Percentiles rank a stretch among this genome's conserved stretches.
phyloP scores from a whole-genome alignment of 2,329 filamentous ascomycete species.

The Fusarium camptoceras region DNA sequence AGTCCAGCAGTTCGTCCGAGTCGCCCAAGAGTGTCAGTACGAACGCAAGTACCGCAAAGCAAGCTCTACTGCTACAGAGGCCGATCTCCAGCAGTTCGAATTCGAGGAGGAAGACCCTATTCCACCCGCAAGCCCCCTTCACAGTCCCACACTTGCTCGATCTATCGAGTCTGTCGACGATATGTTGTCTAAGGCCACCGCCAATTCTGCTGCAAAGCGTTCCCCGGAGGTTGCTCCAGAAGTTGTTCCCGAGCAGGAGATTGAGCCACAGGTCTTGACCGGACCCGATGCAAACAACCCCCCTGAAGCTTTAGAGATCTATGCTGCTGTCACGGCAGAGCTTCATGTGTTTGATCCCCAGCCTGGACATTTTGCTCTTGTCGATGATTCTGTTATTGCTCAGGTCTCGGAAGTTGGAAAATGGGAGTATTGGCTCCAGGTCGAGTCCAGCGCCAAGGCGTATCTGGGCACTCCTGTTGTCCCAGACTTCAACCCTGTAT shows the following conservation, averaged over 20 bases:
- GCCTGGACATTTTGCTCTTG: slow-evolving; percentile 83
- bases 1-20: slow-evolving; percentile 82
- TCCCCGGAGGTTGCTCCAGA: slow-evolving; percentile 46
- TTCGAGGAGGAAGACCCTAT: slow-evolving; percentile 76
- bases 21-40: slow-evolving; percentile 94
- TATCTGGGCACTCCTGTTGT: slow-evolving; percentile 90
- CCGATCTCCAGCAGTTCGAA: slow-evolving; percentile 84
- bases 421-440: slow-evolving; percentile 97
- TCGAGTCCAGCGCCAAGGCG: slow-evolving; percentile 78
- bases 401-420: slow-evolving; percentile 86
- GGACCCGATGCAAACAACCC: slow-evolving; percentile 52
- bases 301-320: slow-evolving; percentile 77
- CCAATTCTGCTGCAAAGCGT: slow-evolving; percentile 62
- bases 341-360: slow-evolving; percentile 94
- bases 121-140: slow-evolving; percentile 71
- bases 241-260: slow-evolving; percentile 49
- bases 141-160: slow-evolving; percentile 66
- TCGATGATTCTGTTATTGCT: slow-evolving; percentile 80
- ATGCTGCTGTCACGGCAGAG: slow-evolving; percentile 82
- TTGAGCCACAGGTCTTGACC: slow-evolving; percentile 44
- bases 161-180: slow-evolving; percentile 69
- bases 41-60: slow-evolving; percentile 91
- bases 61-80: slow-evolving; percentile 81
- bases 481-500: slow-evolving; percentile 95
- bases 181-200: slow-evolving; percentile 63